Conservation (phyloP, 345 rosid genomes). For the Linum tenue region DNA sequence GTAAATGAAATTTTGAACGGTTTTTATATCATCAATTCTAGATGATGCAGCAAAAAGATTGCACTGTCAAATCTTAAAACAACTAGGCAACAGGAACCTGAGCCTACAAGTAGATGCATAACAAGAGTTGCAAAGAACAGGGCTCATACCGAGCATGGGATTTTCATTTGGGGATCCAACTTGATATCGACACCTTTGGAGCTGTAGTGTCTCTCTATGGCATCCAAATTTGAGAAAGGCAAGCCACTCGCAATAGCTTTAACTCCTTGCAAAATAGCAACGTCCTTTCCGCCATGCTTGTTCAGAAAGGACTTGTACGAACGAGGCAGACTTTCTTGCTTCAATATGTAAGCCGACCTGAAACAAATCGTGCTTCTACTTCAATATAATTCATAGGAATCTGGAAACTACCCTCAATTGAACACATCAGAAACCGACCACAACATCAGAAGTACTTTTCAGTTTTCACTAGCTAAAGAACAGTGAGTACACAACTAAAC, state of each 20-base stretch:
- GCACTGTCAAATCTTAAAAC: not conserved
- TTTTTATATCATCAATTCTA: too few relatives aligned
- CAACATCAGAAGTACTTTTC: too few relatives aligned
- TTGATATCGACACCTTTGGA: conserved; percentile 61
- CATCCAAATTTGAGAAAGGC: conserved; percentile 57
- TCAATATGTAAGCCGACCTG: conserved; percentile 90
- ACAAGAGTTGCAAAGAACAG: not conserved
- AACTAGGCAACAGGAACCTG: not conserved
- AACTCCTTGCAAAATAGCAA: conserved; percentile 56
- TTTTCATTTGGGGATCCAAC: conserved; percentile 69
- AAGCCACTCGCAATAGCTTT: conserved; percentile 60
- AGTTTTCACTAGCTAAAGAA: too few relatives aligned
- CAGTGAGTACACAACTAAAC: too few relatives aligned
- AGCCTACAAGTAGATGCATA: not conserved
- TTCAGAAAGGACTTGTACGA: conserved; percentile 87
- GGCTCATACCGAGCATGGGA: conserved; percentile 70
- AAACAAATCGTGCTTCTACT: conserved; percentile 11
- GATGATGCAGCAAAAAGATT: not conserved
- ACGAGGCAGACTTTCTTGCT: conserved; percentile 79
- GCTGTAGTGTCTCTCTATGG: conserved; percentile 59
- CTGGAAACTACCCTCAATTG: not conserved
- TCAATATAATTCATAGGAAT: conserved; percentile 7
- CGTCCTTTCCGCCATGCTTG: conserved; percentile 80
- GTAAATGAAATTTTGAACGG: not conserved
- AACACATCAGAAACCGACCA: not conserved